Evolutionary conservation across 768 basidiomycete genomes (phyloP).

Genomic region (Lentinus tigrinus): DNA sequence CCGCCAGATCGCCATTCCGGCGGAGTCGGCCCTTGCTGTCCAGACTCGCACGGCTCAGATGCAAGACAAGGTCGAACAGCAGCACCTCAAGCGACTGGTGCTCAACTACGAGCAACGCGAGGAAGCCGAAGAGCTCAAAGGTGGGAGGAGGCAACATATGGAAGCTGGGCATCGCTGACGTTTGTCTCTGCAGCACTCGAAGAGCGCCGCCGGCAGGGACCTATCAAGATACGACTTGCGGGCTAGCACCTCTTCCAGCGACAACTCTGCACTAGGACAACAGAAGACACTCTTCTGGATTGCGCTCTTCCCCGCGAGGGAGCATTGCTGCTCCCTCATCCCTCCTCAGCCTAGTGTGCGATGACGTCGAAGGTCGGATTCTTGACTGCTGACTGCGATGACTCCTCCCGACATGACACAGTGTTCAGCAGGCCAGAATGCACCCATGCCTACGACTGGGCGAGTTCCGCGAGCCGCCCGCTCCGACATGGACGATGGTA

Average conservation of each 20-base stretch:
- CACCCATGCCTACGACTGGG: slow-evolving; percentile 9
- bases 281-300: slow-evolving; percentile 14
- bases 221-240: slow-evolving; percentile 76
- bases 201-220: slow-evolving; percentile 61
- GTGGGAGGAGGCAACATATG: too few relatives aligned
- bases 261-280: not conserved
- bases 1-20: slow-evolving; percentile 86
- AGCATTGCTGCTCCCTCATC: not conserved
- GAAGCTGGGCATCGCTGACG: slow-evolving; percentile 1
- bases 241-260: slow-evolving; percentile 42
- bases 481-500: not conserved
- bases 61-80: slow-evolving; percentile 94
- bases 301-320: slow-evolving; percentile 13
- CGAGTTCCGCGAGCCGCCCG: not conserved
- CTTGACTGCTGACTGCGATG: slow-evolving; percentile 17
- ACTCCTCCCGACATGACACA: slow-evolving; percentile 15
- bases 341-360: not conserved
- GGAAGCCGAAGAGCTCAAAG: slow-evolving; percentile 81
- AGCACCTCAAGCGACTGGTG: slow-evolving; percentile 94
- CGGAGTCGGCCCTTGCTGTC: slow-evolving; percentile 83
- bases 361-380: not conserved
- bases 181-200: slow-evolving; percentile 54
- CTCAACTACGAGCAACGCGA: slow-evolving; percentile 89
- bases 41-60: slow-evolving; percentile 90
- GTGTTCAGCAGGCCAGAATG: slow-evolving; percentile 10